Percentiles rank a stretch among this genome's conserved stretches.
These are phyloP conservation scores for Ophiostoma sp. DNA, from an alignment of 2,329 filamentous ascomycete genomes.

Conservation along the genomic window DNA sequence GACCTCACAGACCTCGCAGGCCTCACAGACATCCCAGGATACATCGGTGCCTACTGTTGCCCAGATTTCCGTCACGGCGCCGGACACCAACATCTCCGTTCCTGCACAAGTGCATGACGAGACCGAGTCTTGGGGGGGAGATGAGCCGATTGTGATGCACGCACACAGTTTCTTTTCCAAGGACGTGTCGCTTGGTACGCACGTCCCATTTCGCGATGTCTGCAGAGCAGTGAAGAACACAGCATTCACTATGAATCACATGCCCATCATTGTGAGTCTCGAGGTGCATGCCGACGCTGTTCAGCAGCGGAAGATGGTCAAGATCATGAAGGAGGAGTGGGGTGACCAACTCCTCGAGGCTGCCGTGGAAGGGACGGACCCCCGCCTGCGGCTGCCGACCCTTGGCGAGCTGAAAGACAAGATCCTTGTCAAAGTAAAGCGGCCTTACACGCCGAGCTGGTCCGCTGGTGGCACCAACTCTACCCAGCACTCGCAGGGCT, in stretches of 20 bases:
- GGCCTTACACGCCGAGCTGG: constrained; percentile 33
- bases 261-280: constrained; percentile 85
- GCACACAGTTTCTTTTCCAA: constrained; percentile 34
- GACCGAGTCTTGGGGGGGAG: constrained; percentile 32
- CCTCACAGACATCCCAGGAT: not conserved
- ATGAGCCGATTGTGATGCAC: constrained; percentile 77
- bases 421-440: constrained; percentile 80
- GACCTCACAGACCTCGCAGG: constrained; percentile 1
- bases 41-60: constrained; percentile 12
- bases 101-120: constrained; percentile 24
- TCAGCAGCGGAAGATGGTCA: constrained; percentile 88
- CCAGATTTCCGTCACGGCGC: constrained; percentile 23
- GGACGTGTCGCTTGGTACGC: constrained; percentile 72
- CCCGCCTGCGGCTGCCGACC: constrained; percentile 55
- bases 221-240: constrained; percentile 72
- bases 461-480: constrained; percentile 27
- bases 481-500: constrained; percentile 28
- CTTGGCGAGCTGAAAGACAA: constrained; percentile 69
- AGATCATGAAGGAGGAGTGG: constrained; percentile 91
- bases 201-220: constrained; percentile 82
- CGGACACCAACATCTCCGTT: constrained; percentile 18
- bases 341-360: constrained; percentile 63
- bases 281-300: constrained; percentile 79
- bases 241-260: constrained; percentile 67
- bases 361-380: constrained; percentile 46